Base-by-base conservation (phyloP, 225 moss, liverwort and hornwort genomes). In the Sphagnum tenellum region DNA sequence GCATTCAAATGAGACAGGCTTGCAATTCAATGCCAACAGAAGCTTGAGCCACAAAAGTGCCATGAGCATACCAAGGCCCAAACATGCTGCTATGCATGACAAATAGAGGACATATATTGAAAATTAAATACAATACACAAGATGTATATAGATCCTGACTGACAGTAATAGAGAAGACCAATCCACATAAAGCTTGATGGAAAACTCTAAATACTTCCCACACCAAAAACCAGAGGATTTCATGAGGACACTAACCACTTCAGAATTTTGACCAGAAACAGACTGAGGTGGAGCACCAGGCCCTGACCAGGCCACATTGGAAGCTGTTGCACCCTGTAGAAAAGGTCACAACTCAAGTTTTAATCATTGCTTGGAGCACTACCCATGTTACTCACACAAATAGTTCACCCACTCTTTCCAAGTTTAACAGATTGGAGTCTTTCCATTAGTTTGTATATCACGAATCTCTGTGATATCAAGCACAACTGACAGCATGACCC, bases 281-380 rank as follows among this genome's bases (percentile, higher is more conserved):
- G 90, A 72, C 58, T 88, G 75, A 72, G 96, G 89, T 60, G 90
- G 88, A 72, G 90, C 89, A 69, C 96, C 96, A 64, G 96, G 92
- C 71, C 96, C 96, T 70, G 96, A 93, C 96, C 96, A 98, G 45
- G 96, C 93, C 70, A 98, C 96, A 69, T 92, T 98, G 66, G 92
- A 86, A 72, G 92, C 93, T 64, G 86, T 89, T 70, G 88, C 88
- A 72, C 96, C 96, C 96, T 98, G 84, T 49, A 55, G 56, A 29
- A 29, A 29, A 65, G 62, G 56, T 59, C 48, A 70, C n/a, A 46
- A 62, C 7, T 9, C 6, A 45, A 5, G 49, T 7, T 46, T 45
- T 46, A 46, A 2, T 29, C 29, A 29, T 29, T 1, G 1, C 29
- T 29, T 29, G 29, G 29, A 29, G 29, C 29, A 29, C 29, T 29